Percentiles rank a stretch among this genome's conserved stretches.
Conservation (phyloP, 2,329 filamentous ascomycete genomes). For the Ramularia endophylla region DNA sequence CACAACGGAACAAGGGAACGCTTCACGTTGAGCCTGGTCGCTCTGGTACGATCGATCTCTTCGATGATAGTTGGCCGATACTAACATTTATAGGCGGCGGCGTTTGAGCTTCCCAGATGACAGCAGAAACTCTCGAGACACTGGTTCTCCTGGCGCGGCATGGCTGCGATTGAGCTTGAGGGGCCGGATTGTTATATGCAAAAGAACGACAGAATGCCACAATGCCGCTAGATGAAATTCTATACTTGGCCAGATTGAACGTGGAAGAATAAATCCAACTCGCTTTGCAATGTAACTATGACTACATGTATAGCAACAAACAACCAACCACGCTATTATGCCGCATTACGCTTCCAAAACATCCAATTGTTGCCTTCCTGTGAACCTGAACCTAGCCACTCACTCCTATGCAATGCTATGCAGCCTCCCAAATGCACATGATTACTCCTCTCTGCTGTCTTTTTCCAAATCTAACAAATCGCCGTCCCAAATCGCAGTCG, state of each 20-base stretch:
- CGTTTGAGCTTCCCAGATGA: background rate
- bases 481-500: constrained; percentile 12
- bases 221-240: too few species aligned
- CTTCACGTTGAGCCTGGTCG: constrained; percentile 25
- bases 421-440: background rate
- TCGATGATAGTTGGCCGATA: background rate
- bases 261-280: background rate
- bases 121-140: background rate
- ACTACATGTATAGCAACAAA: too few species aligned
- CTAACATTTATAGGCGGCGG: background rate
- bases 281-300: too few species aligned
- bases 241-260: too few species aligned
- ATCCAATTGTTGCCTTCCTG: too few species aligned
- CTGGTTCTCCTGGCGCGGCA: too few species aligned
- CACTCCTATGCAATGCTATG: too few species aligned
- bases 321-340: too few species aligned
- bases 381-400: too few species aligned
- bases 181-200: too few species aligned
- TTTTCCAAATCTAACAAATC: constrained; percentile 7
- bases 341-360: too few species aligned
- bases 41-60: constrained; percentile 17
- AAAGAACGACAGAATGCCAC: background rate
- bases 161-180: too few species aligned
- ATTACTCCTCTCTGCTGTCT: constrained; percentile 1
- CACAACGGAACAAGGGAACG: constrained; percentile 18